Conservation (phyloP, 2,329 filamentous ascomycete genomes). For the Septoria petroselini region DNA sequence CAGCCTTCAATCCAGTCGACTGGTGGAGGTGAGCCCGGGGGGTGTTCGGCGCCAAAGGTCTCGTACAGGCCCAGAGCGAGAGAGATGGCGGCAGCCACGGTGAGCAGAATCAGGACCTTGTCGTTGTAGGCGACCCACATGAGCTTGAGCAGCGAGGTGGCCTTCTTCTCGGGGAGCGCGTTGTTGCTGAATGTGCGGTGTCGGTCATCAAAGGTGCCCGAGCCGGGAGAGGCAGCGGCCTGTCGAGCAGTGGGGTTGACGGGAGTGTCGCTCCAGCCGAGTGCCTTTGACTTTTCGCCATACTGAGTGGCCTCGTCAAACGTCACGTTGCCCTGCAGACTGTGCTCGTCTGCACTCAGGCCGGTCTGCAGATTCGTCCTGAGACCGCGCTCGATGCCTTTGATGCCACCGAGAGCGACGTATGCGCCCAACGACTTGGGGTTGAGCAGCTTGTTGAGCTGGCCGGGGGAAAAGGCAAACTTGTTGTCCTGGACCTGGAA, state of each 20-base stretch:
- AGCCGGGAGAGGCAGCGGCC: slow-evolving; percentile 11
- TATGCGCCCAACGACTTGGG: slow-evolving; percentile 75
- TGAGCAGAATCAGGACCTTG: slow-evolving; percentile 70
- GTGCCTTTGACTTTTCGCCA: slow-evolving; percentile 24
- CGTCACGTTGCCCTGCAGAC: slow-evolving; percentile 59
- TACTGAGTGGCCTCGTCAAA: slow-evolving; percentile 60
- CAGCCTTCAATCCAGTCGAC: slow-evolving; percentile 81
- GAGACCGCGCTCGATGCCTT: slow-evolving; percentile 71
- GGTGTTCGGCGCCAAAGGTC: slow-evolving; percentile 50
- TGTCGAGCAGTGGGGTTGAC: slow-evolving; percentile 28
- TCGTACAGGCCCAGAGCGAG: slow-evolving; percentile 73
- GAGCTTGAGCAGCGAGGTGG: slow-evolving; percentile 65
- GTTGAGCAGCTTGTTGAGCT: slow-evolving; percentile 75
- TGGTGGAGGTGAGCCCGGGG: slow-evolving; percentile 20
- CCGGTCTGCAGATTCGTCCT: slow-evolving; percentile 63
- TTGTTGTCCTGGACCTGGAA: slow-evolving; percentile 74
- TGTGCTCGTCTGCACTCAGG: slow-evolving; percentile 66
- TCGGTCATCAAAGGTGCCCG: slow-evolving; percentile 56
- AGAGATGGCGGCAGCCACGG: slow-evolving; percentile 68
- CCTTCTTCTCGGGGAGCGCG: slow-evolving; percentile 64
- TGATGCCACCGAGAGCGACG: slow-evolving; percentile 68
- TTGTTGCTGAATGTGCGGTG: slow-evolving; percentile 68
- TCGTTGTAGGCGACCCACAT: slow-evolving; percentile 83
- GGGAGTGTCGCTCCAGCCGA: slow-evolving; percentile 30
- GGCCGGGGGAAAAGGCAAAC: slow-evolving; percentile 78